Base-by-base conservation (phyloP, 1,139 yeast species). In the Waltiozyma sp. region DNA sequence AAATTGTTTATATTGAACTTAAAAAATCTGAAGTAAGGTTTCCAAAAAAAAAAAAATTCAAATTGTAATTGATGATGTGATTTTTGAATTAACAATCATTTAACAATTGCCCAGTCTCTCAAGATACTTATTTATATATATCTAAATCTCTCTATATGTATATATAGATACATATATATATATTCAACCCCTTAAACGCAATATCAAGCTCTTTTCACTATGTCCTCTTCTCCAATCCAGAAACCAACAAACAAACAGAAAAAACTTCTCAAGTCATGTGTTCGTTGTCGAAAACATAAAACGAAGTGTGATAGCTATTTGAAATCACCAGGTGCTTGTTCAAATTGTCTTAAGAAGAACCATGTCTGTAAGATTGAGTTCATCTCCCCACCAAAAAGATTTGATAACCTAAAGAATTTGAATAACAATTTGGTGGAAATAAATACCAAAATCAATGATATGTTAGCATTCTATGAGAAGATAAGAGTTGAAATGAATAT, bases 261-360 rank as follows among this genome's bases (percentile, higher is more conserved):
- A 18, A 62, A 65, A 45, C 63, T 65, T n/a, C 63, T 79, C 46
- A 76, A 77, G 51, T 73, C 83, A 13, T 80, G 87, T 56, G 65
- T 72, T 4, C 62, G 82, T 38, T 80, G 87, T 57, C 67, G 86
- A 39, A 73, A 73, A 52, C 81, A 77, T 52, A 80, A 80, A 58
- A 77, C 80, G 21, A 75, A 71, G 51, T 80, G 86, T 59, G 80
- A 79, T 54, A 81, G 81, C 13, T 52, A 60, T 9, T 53, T 56
- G 19, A 70, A 75, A 21, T 61, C 66, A 38, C 85, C 86, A 2
- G 55, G 60, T 26, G 74, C 83, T 0, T 80, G 87, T 54, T 59
- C 80, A 4, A 70, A 74, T 26, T 80, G 87, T 57, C 50, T 64
- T 14, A 75, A 72, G 55, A 69, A 70, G 46, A 72, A 73, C 23